Evolutionary conservation across 2,329 filamentous ascomycete species (phyloP), one percentile per base, ranked within the genome.

Genomic region (Davidsoniella eucalypti): DNA sequence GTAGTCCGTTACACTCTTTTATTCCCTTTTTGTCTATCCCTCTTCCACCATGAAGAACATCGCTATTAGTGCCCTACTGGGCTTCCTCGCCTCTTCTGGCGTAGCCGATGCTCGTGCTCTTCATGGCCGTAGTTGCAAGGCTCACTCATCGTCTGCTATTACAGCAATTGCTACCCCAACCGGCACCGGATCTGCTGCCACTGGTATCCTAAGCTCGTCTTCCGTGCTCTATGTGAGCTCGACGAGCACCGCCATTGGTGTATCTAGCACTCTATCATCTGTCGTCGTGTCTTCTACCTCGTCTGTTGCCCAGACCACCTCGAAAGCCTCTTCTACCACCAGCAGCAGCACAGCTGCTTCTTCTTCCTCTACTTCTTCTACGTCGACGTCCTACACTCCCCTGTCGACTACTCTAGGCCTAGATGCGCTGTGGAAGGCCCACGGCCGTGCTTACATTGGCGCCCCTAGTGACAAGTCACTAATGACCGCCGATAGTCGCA

Each of bases 401-500:
- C 7, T 43, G 42, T 50, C 48, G 5, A 50, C 48, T n/a, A 18
- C 33, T 33, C 2, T 29, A 6, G 37, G 43, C 26, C 36, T 47
- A 4, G 44, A 51, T 25, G 37, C 36, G 9, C 43, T 51, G 39
- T 47, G 36, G 43, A 51, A 51, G 37, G 44, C 36, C 17, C 41
- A 47, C 23, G 36, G 26, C 44, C 43, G 37, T 5, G 14, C 73
- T 55, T 84, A 83, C 64, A 75, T 73, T 50, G 81, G 80, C 55
- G 71, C 70, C 12, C 69, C 66, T 50, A 67, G 72, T 1, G 78
- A 83, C 58, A 66, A 73, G 58, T 65, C 64, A 54, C 68, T 65
- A 9, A 69, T 83, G 3, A 65, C 60, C 33, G 60, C 65, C 8
- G 68, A 65, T 50, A 66, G 69, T 55, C 75, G 71, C 52, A 68